phyloP scores from a whole-genome alignment of 73 alveolate genomes.

The Breviolum minutum region DNA sequence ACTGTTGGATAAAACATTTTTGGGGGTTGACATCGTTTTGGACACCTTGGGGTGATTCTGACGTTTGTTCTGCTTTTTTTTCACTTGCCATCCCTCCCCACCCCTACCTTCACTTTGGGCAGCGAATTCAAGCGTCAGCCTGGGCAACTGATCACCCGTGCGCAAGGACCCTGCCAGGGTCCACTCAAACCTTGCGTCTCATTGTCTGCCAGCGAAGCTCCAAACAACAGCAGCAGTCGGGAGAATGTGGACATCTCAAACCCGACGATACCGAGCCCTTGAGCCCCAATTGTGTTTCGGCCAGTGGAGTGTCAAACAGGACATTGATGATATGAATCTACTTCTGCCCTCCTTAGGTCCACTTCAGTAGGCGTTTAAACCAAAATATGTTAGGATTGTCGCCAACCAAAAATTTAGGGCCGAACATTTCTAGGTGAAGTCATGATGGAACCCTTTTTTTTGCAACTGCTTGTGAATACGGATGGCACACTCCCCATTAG shows the following conservation, averaged over 20 bases:
- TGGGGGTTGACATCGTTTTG: not conserved
- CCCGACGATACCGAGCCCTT: no score
- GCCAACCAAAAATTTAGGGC: no score
- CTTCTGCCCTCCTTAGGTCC: no score
- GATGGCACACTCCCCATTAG: no score
- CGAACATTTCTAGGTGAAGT: no score
- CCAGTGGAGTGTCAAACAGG: not conserved
- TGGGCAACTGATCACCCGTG: conserved; percentile 69
- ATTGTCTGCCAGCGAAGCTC: not conserved
- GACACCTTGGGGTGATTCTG: no score
- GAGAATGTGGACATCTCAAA: not conserved
- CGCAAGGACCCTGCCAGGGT: conserved; percentile 87
- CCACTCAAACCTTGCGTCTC: not conserved
- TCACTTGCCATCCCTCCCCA: not conserved
- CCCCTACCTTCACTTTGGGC: conserved; percentile 77
- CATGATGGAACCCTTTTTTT: no score
- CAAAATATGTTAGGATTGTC: no score
- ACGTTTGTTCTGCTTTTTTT: no score
- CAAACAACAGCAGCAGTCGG: not conserved
- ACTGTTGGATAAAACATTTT: not conserved
- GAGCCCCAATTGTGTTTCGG: not conserved
- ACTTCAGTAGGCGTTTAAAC: no score
- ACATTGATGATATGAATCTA: no score
- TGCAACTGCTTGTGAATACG: no score
- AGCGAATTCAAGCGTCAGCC: conserved; percentile 91